Conservation (phyloP, 176 grass and related monocot species). For the Cymbopogon citratus region DNA sequence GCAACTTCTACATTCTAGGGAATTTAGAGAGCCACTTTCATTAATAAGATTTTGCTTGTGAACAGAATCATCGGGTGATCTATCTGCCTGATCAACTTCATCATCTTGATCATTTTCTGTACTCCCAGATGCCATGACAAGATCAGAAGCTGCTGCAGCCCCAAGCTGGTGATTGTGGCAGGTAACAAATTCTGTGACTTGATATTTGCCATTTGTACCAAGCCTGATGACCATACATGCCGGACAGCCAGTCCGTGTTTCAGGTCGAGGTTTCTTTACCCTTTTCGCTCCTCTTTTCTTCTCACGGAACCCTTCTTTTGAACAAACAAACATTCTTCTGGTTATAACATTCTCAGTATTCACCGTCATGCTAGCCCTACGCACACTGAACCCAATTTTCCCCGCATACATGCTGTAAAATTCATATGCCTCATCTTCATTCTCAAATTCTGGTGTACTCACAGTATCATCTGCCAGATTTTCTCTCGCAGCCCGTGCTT, state of each 20-base stretch:
- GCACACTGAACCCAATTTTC: constrained; percentile 80
- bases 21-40: constrained; percentile 8
- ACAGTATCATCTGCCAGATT: constrained; percentile 72
- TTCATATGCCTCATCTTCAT: constrained; percentile 86
- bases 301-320: constrained; percentile 91
- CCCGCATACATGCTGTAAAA: constrained; percentile 86
- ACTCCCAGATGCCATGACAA: constrained; percentile 44
- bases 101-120: constrained; percentile 50
- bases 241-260: constrained; percentile 89
- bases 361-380: constrained; percentile 86
- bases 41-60: constrained; percentile 29
- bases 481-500: constrained; percentile 69
- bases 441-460: constrained; percentile 74
- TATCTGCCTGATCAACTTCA: constrained; percentile 36
- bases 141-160: constrained; percentile 43
- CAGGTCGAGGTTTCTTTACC: constrained; percentile 85
- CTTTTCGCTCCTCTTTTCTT: constrained; percentile 83
- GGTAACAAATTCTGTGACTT: constrained; percentile 83
- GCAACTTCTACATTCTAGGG: constrained; percentile 44
- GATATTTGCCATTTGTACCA: constrained; percentile 61
- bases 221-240: constrained; percentile 85
- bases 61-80: constrained; percentile 31
- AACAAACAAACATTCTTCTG: constrained; percentile 97
- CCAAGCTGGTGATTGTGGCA: constrained; percentile 82
- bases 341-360: constrained; percentile 78